Evolutionary conservation across 352 stramenopile species (phyloP).

Genomic region (Blastocystis sp.): DNA sequence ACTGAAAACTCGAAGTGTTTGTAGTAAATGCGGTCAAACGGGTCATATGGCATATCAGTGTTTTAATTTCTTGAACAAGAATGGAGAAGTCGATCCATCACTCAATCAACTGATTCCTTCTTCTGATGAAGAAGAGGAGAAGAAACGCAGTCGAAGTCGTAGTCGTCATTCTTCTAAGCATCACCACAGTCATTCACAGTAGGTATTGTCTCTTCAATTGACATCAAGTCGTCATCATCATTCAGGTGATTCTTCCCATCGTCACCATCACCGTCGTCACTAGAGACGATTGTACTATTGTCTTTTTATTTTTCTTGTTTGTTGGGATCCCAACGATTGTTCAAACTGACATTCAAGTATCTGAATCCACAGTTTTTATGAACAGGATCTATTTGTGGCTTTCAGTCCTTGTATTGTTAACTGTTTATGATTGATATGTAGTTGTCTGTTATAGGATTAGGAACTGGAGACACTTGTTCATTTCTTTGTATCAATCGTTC

Average conservation of each 20-base stretch:
- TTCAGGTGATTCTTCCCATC: background rate
- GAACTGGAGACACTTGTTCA: too few species aligned
- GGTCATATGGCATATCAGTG: conserved; percentile 60
- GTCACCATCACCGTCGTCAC: background rate
- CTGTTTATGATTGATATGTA: background rate
- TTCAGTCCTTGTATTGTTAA: background rate
- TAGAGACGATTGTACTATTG: conserved; percentile 32
- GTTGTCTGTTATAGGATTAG: too few species aligned
- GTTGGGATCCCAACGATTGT: conserved; percentile 1
- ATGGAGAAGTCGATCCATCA: background rate
- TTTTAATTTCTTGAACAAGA: conserved; percentile 50
- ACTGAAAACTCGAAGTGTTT: conserved; percentile 1
- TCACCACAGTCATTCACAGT: conserved; percentile 1
- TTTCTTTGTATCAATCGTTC: background rate
- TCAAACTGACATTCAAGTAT: background rate
- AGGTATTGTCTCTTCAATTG: background rate
- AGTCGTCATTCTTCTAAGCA: background rate
- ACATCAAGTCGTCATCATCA: conserved; percentile 18
- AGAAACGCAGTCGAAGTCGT: conserved; percentile 46
- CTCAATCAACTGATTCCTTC: conserved; percentile 14
- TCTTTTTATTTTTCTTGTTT: background rate
- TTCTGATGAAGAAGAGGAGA: background rate
- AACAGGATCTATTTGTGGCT: background rate
- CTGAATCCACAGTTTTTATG: background rate
- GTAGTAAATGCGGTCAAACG: conserved; percentile 36